Evolutionary conservation across 805 yeast genomes (phyloP).

Genomic region (Tetrapisispora pingtungensis): DNA sequence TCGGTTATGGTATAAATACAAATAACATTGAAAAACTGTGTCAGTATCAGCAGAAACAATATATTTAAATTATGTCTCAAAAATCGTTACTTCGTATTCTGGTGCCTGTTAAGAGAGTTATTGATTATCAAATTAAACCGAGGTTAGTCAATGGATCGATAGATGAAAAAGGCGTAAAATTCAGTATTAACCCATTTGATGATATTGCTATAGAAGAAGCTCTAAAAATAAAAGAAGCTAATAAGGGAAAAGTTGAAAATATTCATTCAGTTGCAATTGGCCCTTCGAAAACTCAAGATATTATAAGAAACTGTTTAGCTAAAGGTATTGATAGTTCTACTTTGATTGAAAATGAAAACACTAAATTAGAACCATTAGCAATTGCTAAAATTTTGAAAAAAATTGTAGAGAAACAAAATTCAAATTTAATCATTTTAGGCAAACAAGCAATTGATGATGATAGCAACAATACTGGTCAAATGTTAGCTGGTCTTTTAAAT

Average conservation of each 20-base stretch:
- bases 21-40: too few species aligned
- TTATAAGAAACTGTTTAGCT: conserved; percentile 81
- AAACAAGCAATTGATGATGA: conserved; percentile 97
- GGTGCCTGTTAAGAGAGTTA: conserved; percentile 91
- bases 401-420: conserved; percentile 56
- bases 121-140: conserved; percentile 90
- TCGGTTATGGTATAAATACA: too few species aligned
- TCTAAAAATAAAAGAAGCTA: conserved; percentile 54
- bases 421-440: conserved; percentile 81
- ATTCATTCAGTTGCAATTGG: conserved; percentile 93
- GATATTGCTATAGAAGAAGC: conserved; percentile 98
- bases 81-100: conserved; percentile 37
- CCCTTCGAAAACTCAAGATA: conserved; percentile 75
- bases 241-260: conserved; percentile 54
- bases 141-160: conserved; percentile 72
- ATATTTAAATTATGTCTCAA: not conserved
- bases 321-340: conserved; percentile 89
- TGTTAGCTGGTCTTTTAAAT: conserved; percentile 82
- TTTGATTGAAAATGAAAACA: conserved; percentile 46
- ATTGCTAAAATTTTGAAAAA: conserved; percentile 79
- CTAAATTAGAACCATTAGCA: conserved; percentile 64
- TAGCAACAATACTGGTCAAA: conserved; percentile 90
- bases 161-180: conserved; percentile 80
- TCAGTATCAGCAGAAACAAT: too few species aligned
- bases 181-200: conserved; percentile 91